Percentiles rank a stretch among this genome's conserved stretches.
phyloP scores from a whole-genome alignment of 306 rosid genomes.

The Elaeagnus macrophylla region DNA sequence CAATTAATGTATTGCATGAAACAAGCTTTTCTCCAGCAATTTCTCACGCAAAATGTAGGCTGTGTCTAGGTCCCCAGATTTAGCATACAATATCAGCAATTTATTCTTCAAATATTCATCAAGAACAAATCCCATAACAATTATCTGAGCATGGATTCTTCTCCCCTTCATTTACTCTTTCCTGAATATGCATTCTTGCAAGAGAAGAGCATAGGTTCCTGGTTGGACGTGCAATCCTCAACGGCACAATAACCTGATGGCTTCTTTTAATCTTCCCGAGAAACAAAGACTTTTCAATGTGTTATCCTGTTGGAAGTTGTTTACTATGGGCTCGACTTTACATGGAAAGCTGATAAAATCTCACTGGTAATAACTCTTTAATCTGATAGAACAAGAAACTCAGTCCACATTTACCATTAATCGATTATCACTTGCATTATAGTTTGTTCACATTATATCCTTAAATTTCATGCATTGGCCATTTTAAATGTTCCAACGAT shows the following conservation, averaged over 20 bases:
- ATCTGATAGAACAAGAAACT: slow-evolving; percentile 18
- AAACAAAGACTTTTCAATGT: slow-evolving; percentile 40
- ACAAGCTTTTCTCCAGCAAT: slow-evolving; percentile 36
- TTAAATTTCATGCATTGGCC: neutral
- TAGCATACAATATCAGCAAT: slow-evolving; percentile 54
- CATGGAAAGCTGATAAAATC: slow-evolving; percentile 56
- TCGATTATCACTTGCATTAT: neutral
- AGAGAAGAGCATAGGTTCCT: slow-evolving; percentile 53
- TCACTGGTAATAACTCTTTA: slow-evolving; percentile 27
- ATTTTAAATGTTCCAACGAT: too few relatives aligned
- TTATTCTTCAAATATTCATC: slow-evolving; percentile 47
- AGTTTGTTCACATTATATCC: neutral
- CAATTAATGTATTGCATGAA: slow-evolving; percentile 65
- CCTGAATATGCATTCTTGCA: slow-evolving; percentile 71
- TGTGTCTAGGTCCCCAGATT: slow-evolving; percentile 52
- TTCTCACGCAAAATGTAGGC: slow-evolving; percentile 36
- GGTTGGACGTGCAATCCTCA: slow-evolving; percentile 28
- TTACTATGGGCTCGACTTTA: slow-evolving; percentile 37
- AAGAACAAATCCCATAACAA: slow-evolving; percentile 46
- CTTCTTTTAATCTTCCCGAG: slow-evolving; percentile 53
- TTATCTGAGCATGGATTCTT: slow-evolving; percentile 52
- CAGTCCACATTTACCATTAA: neutral
- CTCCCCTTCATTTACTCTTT: slow-evolving; percentile 49
- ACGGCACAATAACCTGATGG: slow-evolving; percentile 47
- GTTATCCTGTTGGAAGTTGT: slow-evolving; percentile 31